Evolutionary conservation across 768 basidiomycete species (phyloP), one percentile per base, ranked within the genome.

Genomic region (Mycena pura): DNA sequence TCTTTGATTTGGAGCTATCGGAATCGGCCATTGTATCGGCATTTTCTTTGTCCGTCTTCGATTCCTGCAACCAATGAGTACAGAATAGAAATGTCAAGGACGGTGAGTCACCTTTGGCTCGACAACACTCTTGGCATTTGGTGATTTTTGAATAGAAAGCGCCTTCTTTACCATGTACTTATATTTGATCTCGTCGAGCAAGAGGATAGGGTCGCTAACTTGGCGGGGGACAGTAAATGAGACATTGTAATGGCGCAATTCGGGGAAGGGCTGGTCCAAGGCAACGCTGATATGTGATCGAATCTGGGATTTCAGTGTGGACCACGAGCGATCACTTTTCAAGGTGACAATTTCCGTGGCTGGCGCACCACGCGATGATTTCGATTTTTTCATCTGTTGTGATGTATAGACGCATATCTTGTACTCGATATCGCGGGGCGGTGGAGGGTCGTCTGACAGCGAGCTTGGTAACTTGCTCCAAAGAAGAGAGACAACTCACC

Each of bases 221-320:
- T 57, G 44, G 5, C 39, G 56, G 2, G 56, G 46, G n/a, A 57
- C 13, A 17, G 46, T 48, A 47, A 57, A 57, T 5, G 45, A 21
- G n/a, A 57, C n/a, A 10, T 3, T 22, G 19, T 47, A 57, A 3
- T 39, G 27, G 13, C 3, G 7, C 7, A 47, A 24, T 15, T 47
- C 4, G 8, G 48, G 36, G 3, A 6, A 3, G 6, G 15, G 1
- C 3, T 36, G 46, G 7, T 52, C 9, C 7, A 52, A 28, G n/a
- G 25, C 32, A 6, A n/a, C n/a, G n/a, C n/a, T n/a, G n/a, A n/a
- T n/a, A n/a, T n/a, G n/a, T n/a, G n/a, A n/a, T n/a, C n/a, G n/a
- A n/a, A n/a, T n/a, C n/a, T n/a, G n/a, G n/a, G n/a, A n/a, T n/a
- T n/a, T n/a, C n/a, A n/a, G n/a, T n/a, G n/a, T n/a, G n/a, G n/a